Base-by-base conservation (phyloP, 208 protist species). In the Leishmania martiniquensis region DNA sequence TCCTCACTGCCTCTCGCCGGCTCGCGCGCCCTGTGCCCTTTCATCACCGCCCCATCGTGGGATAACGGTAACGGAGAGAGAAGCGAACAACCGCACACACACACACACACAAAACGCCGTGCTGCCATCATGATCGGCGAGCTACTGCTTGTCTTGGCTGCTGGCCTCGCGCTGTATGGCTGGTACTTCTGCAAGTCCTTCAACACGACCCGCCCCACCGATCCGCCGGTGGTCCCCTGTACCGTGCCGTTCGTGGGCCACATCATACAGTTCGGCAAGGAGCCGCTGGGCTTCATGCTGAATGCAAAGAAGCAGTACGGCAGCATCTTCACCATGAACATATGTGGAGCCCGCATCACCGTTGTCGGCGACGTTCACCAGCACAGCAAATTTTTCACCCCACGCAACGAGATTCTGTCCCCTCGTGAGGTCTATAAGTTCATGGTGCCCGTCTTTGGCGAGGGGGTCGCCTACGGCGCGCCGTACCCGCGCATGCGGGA, bases 371-470 rank as follows among this genome's bases (percentile, higher is more conserved):
- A 96, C 72, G 86, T 91, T 12, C 89, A 82, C 69, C 84, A 92
- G 80, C 93, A 96, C 85, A 78, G 82, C 77, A 90, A 90, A 76
- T 96, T 96, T 83, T 96, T 96, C 80, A 75, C 85, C 51, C 91
- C 90, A 5, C 89, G 93, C n/a, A 95, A 96, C 78, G 93, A 96
- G 71, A 83, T 94, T 42, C 85, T 96, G 17, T 94, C 89, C 2
- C 91, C 93, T 20, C 88, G 91, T 32, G 93, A 96, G 88, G 93
- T 96, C 57, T 96, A 96, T 87, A 84, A 72, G 45, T 95, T 96
- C 74, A 96, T 96, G 91, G 86, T 91, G 25, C 93, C 93, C 20
- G 91, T 96, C 20, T 96, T 96, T 71, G 93, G 93, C 68, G 91
- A 95, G 84, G 93, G 93, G 34, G 91, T 96, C 49, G 91, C 90